Evolutionary conservation across 2,329 filamentous ascomycete species (phyloP), one percentile per base, ranked within the genome.

Genomic region (Talaromyces marneffei): DNA sequence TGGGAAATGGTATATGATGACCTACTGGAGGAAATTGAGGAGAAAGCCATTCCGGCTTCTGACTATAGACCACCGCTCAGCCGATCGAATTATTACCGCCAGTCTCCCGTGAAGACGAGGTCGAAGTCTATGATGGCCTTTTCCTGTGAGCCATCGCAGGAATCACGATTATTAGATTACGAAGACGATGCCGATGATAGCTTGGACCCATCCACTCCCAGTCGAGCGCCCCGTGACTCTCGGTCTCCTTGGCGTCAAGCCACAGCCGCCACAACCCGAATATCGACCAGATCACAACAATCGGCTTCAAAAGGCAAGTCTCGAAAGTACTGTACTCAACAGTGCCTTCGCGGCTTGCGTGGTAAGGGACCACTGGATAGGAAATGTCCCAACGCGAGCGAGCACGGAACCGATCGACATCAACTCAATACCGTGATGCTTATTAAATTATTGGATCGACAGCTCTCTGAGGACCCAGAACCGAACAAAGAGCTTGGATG

Each of bases 231-330:
- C 1, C 23, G 23, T 56, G 35, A 56, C 53, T 56, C 53, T 56
- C 23, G 27, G 6, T 7, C 37, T 54, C 9, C 50, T 54, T 16
- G 5, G 31, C 35, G 4, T 42, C 35, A 56, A 27, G 53, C 53
- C 10, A 27, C 9, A 42, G 33, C 25, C 14, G 37, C 53, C 2
- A 27, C 35, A 56, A 25, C 35, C n/a, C 23, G 25, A 40, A 27
- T 42, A 7, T 56, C 23, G 1, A 56, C 14, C 3, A 56, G 35
- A 72, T 65, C 70, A 69, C 0, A 79, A 82, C 25, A 88, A 88
- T 2, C 88, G 88, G 0, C 91, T 92, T 68, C 85, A 89, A 68
- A 63, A 61, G 46, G 66, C 65, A 52, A 56, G 25, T 53, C 44
- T 14, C 27, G 42, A 80, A 80, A 65, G 81, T 89, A 8, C 77